These are phyloP conservation scores for Phytopythium kandeliae DNA, from an alignment of 352 stramenopile genomes.

Conservation along the genomic window DNA sequence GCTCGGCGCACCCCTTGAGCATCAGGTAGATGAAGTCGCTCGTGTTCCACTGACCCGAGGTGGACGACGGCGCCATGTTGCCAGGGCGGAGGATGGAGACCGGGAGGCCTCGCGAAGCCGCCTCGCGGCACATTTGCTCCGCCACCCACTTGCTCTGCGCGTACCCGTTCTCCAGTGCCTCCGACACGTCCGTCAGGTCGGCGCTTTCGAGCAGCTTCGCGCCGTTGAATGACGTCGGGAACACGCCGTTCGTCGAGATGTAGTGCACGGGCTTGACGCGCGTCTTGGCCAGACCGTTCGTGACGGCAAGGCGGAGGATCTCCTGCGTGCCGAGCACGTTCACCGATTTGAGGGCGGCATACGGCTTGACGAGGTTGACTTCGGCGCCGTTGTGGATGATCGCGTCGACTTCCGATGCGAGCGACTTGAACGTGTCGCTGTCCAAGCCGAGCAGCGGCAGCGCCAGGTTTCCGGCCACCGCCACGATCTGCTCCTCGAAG, in stretches of 20 bases:
- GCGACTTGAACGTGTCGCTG: conserved; percentile 78
- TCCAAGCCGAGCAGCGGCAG: conserved; percentile 79
- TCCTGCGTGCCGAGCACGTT: conserved; percentile 91
- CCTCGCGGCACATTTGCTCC: conserved; percentile 83
- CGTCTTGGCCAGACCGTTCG: conserved; percentile 67
- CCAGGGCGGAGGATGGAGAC: conserved; percentile 85
- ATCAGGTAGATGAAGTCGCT: conserved; percentile 90
- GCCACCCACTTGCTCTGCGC: conserved; percentile 91
- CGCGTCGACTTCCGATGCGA: conserved; percentile 84
- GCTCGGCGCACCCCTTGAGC: conserved; percentile 65
- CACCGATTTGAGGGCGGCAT: conserved; percentile 76
- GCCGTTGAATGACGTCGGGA: conserved; percentile 41
- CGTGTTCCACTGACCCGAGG: conserved; percentile 73
- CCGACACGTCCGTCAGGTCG: conserved; percentile 45
- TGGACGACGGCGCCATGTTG: conserved; percentile 81
- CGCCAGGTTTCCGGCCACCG: conserved; percentile 70
- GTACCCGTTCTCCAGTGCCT: conserved; percentile 78
- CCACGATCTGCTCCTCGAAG: conserved; percentile 64
- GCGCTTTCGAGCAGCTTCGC: conserved; percentile 41
- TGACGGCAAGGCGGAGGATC: conserved; percentile 81
- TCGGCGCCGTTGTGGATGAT: conserved; percentile 92
- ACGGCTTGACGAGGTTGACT: conserved; percentile 91
- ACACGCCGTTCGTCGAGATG: conserved; percentile 90
- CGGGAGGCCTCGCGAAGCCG: conserved; percentile 68
- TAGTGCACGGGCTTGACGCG: conserved; percentile 86